These are phyloP conservation scores for Coelastrella sp. DNA, from an alignment of 139 green algal species.

Conservation along the genomic window DNA sequence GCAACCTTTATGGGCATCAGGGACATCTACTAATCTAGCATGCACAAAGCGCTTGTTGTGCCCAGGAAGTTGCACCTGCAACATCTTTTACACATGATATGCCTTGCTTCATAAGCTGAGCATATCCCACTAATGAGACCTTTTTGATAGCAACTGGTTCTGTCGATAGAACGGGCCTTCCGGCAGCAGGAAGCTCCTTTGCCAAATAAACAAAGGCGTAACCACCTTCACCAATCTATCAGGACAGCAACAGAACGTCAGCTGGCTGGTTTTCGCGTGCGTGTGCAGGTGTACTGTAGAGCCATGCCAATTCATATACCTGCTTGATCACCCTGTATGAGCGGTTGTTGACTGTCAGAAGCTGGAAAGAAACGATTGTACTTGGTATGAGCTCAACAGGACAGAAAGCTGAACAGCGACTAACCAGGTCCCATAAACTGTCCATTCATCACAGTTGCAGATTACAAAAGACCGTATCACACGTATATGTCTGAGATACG, in stretches of 20 bases:
- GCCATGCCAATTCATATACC: no score
- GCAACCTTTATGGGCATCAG: neutral
- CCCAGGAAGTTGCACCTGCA: no score
- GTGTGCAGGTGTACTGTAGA: no score
- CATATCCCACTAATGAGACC: neutral
- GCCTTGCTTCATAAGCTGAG: neutral
- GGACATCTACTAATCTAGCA: neutral
- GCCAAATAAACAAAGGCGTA: constrained; percentile 87
- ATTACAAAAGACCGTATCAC: no score
- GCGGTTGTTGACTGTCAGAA: constrained; percentile 7
- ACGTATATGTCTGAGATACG: no score
- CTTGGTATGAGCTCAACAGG: neutral
- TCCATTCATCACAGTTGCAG: constrained; percentile 21
- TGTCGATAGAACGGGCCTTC: constrained; percentile 39
- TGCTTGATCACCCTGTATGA: constrained; percentile 23
- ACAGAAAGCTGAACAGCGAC: constrained; percentile 11
- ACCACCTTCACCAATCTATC: constrained; percentile 81
- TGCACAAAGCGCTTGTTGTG: neutral
- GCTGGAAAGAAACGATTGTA: neutral
- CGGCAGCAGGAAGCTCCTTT: constrained; percentile 53
- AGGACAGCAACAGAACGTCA: neutral
- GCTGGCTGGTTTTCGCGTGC: neutral
- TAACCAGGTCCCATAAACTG: neutral
- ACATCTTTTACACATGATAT: no score
- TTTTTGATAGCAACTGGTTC: constrained; percentile 58